These are phyloP conservation scores for Onygenales sp. DNA, from an alignment of 2,329 filamentous ascomycete genomes.

Conservation along the genomic window DNA sequence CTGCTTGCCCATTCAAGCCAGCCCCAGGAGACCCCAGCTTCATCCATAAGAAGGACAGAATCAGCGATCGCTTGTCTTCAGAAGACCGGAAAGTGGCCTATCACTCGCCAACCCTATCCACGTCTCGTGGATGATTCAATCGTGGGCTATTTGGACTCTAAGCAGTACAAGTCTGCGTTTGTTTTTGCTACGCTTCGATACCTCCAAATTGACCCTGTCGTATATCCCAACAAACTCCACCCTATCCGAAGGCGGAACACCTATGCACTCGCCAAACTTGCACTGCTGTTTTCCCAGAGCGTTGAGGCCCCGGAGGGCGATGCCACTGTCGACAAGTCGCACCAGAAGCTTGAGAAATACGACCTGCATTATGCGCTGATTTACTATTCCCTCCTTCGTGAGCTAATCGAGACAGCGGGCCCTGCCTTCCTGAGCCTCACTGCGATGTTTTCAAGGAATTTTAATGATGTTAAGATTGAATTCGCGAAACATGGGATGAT, in stretches of 20 bases:
- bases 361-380: conserved; percentile 22
- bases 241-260: conserved; percentile 45
- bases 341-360: conserved; percentile 13
- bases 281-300: conserved; percentile 19
- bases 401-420: conserved; percentile 20
- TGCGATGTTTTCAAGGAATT: conserved; percentile 17
- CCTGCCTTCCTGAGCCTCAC: conserved; percentile 21
- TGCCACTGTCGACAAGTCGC: conserved; percentile 1
- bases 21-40: conserved; percentile 13
- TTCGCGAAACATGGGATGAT: conserved; percentile 19
- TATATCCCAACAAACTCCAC: conserved; percentile 40
- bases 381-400: conserved; percentile 24
- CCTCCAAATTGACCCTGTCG: conserved; percentile 40
- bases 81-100: conserved; percentile 34
- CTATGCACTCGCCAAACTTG: conserved; percentile 24
- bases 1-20: conserved; percentile 17
- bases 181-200: conserved; percentile 44
- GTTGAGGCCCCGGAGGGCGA: conserved; percentile 13
- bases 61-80: conserved; percentile 32
- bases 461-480: conserved; percentile 19
- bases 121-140: conserved; percentile 46
- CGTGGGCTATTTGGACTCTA: conserved; percentile 35
- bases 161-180: conserved; percentile 39
- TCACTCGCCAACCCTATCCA: conserved; percentile 46
- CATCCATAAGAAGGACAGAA: conserved; percentile 27